Conservation (phyloP, 1,139 yeast species). For the Oligophagozyma castellii region DNA sequence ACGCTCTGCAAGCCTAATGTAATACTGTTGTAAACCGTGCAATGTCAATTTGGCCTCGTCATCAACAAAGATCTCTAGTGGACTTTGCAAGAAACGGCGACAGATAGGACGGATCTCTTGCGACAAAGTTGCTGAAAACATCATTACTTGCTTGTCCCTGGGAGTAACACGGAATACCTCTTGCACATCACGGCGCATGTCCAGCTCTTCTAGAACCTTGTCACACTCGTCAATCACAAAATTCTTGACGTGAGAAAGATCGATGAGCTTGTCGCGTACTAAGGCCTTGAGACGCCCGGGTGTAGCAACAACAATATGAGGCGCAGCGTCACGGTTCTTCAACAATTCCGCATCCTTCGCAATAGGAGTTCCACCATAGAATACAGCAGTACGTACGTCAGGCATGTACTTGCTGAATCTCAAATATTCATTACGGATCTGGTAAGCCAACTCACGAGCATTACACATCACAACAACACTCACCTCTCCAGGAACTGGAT, state of each 20-base stretch:
- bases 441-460: slow-evolving; percentile 97
- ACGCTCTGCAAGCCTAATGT: slow-evolving; percentile 73
- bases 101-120: slow-evolving; percentile 94
- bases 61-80: slow-evolving; percentile 93
- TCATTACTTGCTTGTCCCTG: slow-evolving; percentile 97
- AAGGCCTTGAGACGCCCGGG: slow-evolving; percentile 96
- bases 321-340: slow-evolving; percentile 87
- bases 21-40: slow-evolving; percentile 97
- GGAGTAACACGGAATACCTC: slow-evolving; percentile 97
- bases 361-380: slow-evolving; percentile 91
- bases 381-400: slow-evolving; percentile 90
- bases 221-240: slow-evolving; percentile 98
- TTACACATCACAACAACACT: slow-evolving; percentile 91
- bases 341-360: slow-evolving; percentile 76
- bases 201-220: slow-evolving; percentile 82
- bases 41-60: slow-evolving; percentile 95
- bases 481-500: slow-evolving; percentile 94
- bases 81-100: slow-evolving; percentile 96
- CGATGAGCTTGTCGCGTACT: slow-evolving; percentile 79
- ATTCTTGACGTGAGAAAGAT: slow-evolving; percentile 81
- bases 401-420: slow-evolving; percentile 98
- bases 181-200: slow-evolving; percentile 98
- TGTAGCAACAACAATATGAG: slow-evolving; percentile 94
- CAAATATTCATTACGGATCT: slow-evolving; percentile 92
- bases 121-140: slow-evolving; percentile 94